Evolutionary conservation across 371 early-diverging fungal genomes (phyloP), one percentile per base, ranked within the genome.

Genomic region (Circinella umbellata): DNA sequence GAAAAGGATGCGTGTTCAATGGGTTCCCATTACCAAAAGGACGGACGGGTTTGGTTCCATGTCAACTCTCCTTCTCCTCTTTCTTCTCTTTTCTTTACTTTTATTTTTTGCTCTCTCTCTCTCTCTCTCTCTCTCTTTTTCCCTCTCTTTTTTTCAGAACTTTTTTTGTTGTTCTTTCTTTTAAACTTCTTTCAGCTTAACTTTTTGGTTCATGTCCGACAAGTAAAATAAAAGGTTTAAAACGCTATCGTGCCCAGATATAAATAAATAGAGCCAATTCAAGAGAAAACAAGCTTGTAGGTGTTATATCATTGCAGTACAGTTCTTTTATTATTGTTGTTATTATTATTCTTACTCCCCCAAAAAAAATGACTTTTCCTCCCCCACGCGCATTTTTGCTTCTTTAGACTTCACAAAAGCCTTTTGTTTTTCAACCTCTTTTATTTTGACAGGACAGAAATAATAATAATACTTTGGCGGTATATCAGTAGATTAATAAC

Each of bases 1-100:
- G 57, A 42, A 42, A 27, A 57, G 53, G 65, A 64, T 64, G 65
- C 65, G 53, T 66, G 67, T 34, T 64, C 65, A 64, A 64, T 20
- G 49, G 62, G 57, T 57, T 57, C 57, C 57, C 57, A 57, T 62
- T 61, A 51, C 68, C 47, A 61, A 46, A 59, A 49, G 36, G 65
- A 64, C 51, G 65, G 35, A 64, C 18, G 63, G 42, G 47, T 46
- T 38, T 18, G 61, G 61, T 36, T 46, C 63, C 53, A 64, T 64
- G 65, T 64, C 65, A 64, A 64, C 65, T 37, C 27, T 46, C 20
- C 18, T 18, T 61, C 17, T 61, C 38, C 34, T 34, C 13, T 35
- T 59, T 39, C 47, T 48, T 47, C 42, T 34, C 46, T 34, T 59
- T 39, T 63, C 63, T 47, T 27, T 34, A n/a, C 15, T 47, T 47